Evolutionary conservation across 2,329 filamentous ascomycete species (phyloP), one percentile per base, ranked within the genome.

Genomic region (Cryoendolithus antarcticus): DNA sequence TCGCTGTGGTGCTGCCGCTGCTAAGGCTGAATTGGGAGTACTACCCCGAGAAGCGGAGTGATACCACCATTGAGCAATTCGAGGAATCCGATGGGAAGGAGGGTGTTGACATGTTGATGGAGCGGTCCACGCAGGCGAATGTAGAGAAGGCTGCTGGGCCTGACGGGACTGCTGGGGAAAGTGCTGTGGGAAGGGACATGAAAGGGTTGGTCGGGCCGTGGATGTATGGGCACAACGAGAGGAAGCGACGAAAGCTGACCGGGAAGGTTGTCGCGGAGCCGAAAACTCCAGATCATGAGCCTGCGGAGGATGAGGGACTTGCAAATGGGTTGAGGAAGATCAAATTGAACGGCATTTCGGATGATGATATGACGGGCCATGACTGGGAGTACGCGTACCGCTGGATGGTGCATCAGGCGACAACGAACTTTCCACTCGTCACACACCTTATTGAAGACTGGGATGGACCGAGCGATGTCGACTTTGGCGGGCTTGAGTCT

Each of bases 401-500:
- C 39, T 88, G 82, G 81, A 66, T 89, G 30, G 65, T 72, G 9
- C 54, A 62, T 2, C 73, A 76, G 44, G 76, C 81, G 1, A 64
- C 66, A 4, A 65, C 64, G 12, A 71, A 75, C n/a, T 81, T 84
- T 69, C 63, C 59, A 19, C 63, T 77, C n/a, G 72, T 75, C n/a
- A 66, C 77, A 27, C 67, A 69, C 35, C 76, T 72, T 6, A 64
- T 86, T 28, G 71, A 77, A 44, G 72, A 82, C 46, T 89, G 82
- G 82, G 75, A 80, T 49, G 83, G 82, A 0, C 80, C 82, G 1
- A 65, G 65, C 5, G 82, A 88, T 52, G 69, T 80, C 34, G 79
- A 86, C 47, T 56, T 85, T 4, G 80, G 77, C 3, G 73, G 71
- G 9, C 50, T 47, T 15, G 45, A 50, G 30, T 68, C 70, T 31